phyloP scores from a whole-genome alignment of 108 stramenopile species.

The Fragilaria radians region DNA sequence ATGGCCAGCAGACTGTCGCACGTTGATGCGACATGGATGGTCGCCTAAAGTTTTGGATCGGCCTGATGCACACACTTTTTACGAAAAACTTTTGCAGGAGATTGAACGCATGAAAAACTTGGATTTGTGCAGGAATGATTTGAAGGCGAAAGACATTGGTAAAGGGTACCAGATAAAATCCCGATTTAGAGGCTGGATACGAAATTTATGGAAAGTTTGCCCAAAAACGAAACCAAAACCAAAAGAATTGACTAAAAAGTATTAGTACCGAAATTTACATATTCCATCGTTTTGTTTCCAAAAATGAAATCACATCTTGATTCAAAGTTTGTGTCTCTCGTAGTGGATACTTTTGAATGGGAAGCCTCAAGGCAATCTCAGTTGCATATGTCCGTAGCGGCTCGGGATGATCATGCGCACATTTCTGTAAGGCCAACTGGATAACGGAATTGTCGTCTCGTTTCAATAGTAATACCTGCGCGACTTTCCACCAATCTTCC shows the following conservation, averaged over 20 bases:
- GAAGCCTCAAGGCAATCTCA: neutral
- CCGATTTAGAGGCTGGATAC: no score
- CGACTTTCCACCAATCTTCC: neutral
- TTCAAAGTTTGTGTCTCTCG: neutral
- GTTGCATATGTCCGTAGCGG: neutral
- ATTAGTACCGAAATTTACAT: no score
- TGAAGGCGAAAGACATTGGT: no score
- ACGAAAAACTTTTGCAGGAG: neutral
- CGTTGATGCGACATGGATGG: neutral
- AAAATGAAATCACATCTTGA: neutral
- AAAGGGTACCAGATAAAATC: no score
- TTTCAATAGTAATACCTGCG: neutral
- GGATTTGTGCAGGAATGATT: no score
- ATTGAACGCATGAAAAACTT: neutral
- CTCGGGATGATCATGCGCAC: neutral
- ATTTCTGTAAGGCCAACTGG: neutral
- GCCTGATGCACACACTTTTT: neutral
- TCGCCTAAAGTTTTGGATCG: neutral
- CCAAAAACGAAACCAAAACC: no score
- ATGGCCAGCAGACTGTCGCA: neutral
- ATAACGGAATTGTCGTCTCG: neutral
- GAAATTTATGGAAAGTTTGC: no score
- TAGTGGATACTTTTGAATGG: neutral
- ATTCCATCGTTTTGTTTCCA: conserved; percentile 1
- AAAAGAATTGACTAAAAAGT: no score